Conservation (phyloP, 768 basidiomycete genomes). For the Omphalotus guepiniiformis region DNA sequence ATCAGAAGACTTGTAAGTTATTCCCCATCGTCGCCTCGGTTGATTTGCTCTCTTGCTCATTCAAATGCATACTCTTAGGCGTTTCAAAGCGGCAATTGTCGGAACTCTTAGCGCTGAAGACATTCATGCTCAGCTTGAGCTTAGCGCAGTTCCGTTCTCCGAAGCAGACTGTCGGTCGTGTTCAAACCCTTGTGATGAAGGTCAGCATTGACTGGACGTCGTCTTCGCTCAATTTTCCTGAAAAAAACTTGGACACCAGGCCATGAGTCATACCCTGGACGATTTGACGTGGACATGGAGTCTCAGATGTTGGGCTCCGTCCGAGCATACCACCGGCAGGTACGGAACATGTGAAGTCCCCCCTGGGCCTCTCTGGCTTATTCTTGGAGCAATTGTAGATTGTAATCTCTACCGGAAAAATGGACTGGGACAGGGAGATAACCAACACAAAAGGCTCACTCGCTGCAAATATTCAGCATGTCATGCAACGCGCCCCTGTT, state of each 20-base stretch:
- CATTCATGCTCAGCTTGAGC: slow-evolving; percentile 48
- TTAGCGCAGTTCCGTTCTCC: slow-evolving; percentile 60
- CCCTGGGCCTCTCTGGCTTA: slow-evolving; percentile 2
- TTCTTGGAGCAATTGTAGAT: slow-evolving; percentile 39
- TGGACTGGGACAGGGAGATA: slow-evolving; percentile 84
- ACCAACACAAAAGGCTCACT: slow-evolving; percentile 68
- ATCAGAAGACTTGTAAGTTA: slow-evolving; percentile 3
- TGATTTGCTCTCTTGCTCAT: not conserved
- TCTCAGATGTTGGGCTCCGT: slow-evolving; percentile 82
- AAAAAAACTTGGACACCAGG: too few relatives aligned
- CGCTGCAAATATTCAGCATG: slow-evolving; percentile 49
- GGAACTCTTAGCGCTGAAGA: slow-evolving; percentile 35
- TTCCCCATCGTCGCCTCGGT: not conserved
- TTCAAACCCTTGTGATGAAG: slow-evolving; percentile 73
- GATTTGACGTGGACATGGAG: slow-evolving; percentile 76
- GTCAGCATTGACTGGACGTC: slow-evolving; percentile 25
- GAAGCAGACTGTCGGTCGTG: slow-evolving; percentile 69
- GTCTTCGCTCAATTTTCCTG: too few relatives aligned
- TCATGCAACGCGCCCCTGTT: slow-evolving; percentile 25
- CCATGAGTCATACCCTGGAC: slow-evolving; percentile 69
- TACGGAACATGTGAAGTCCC: slow-evolving; percentile 24
- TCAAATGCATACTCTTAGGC: slow-evolving; percentile 36
- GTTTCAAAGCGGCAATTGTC: slow-evolving; percentile 37
- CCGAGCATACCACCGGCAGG: slow-evolving; percentile 81
- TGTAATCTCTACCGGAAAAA: slow-evolving; percentile 84